Evolutionary conservation across 2,329 filamentous ascomycete genomes (phyloP), one percentile per base, ranked within the genome.

Genomic region (Cucurbitaria berberidis): DNA sequence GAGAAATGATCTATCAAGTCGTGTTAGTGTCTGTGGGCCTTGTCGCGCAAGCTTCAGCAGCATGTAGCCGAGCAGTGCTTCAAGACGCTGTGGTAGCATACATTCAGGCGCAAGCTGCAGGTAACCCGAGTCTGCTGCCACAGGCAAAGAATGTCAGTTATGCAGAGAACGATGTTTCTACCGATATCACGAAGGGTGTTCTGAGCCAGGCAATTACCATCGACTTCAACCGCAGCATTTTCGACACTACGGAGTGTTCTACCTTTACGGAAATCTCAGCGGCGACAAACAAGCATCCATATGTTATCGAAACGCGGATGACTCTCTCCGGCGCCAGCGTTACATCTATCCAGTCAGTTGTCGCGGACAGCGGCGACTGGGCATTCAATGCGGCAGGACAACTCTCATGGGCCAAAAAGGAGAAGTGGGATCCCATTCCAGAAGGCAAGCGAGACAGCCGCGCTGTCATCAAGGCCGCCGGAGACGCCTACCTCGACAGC

Each of bases 401-500:
- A 8, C 53, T 66, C 6, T 27, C 22, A 7, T 63, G 56, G 48
- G 42, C 56, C 0, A 44, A 48, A 19, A 36, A 38, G 11, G 63
- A 66, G 29, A 48, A 21, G 0, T 66, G 63, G 66, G 47, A 51
- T 15, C 26, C 51, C 1, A 63, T 68, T 16, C 48, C 59, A 1
- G 40, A 40, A 24, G 43, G 8, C 5, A 58, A 60, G 19, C 51
- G 51, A 11, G 59, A 68, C 35, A 51, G 27, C 3, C 61, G 64
- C 39, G 51, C 55, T 5, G 52, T 56, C 18, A 61, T 68, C 41
- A 39, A 58, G 39, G 60, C 61, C 4, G 66, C 64, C 3, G 66
- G 58, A 11, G 64, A 69, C 29, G 59, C 57, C 24, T 69, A 69
- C 36, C 59, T 66, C 27, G 63, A 67, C 32, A 63, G 57, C 46